Base-by-base conservation (phyloP, 805 yeast species). In the Phaffomyces antillensis region DNA sequence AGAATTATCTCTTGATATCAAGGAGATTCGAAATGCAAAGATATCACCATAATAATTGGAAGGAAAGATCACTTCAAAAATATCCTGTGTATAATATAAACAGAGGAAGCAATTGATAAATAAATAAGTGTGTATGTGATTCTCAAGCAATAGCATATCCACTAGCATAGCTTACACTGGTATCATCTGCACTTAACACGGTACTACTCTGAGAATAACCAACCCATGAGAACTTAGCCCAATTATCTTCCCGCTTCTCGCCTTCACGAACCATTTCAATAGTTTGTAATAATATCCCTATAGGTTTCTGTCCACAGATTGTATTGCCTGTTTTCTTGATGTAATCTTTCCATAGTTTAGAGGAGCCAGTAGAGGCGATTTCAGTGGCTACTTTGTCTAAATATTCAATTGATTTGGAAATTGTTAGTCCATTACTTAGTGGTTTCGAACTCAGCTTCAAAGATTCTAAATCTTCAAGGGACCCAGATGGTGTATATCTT, bases 121-220 rank as follows among this genome's bases (percentile, higher is more conserved):
- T 11, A 3, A 28, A 2, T 10, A 28, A 15, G 13, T 28, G 15
- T 28, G 30, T 28, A 28, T 28, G 23, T 20, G 23, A 20, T 20
- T 7, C 17, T 30, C 18, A 48, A 7, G 52, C 41, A 12, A 46
- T 28, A 5, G 60, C 61, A 56, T 76, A 83, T 0, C 91, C 96
- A 39, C 91, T 76, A 1, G 91, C 95, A 63, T 91, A 91, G 47
- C 95, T 85, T n/a, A 91, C 98, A 61, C 95, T 85, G 50, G 85
- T 81, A 37, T 89, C 96, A 26, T 54, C 45, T 1, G 66, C 52
- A 16, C 60, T 56, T 0, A 53, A 51, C 2, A 73, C 91, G 11
- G 61, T 58, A 40, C 79, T 76, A 58, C 95, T 85, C 63, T 91
- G 97, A 1, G 83, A 67, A 59, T 91, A 91, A 0, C 84, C 86